phyloP scores from a whole-genome alignment of 441 rosid species.

The Eruca vesicaria region DNA sequence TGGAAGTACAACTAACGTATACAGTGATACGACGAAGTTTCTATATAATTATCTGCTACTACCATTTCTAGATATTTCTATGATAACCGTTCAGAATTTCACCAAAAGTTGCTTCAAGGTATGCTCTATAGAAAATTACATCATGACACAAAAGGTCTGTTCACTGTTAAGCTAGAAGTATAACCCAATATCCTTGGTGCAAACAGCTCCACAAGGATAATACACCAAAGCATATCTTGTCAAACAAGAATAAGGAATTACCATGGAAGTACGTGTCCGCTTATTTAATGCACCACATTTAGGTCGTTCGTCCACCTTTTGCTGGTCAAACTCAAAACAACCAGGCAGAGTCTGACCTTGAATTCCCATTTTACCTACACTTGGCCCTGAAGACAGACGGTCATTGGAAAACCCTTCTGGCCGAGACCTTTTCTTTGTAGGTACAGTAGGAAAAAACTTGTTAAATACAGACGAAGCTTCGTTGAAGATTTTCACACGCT shows the following conservation, averaged over 20 bases:
- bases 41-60: neutral
- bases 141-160: conserved; percentile 5
- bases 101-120: neutral
- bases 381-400: conserved; percentile 55
- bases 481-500: conserved; percentile 68
- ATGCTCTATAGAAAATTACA: conserved; percentile 16
- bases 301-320: conserved; percentile 69
- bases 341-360: conserved; percentile 61
- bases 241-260: conserved; percentile 64
- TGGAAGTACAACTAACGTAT: conserved; percentile 14
- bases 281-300: conserved; percentile 74
- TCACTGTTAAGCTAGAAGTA: conserved; percentile 13
- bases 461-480: conserved; percentile 85
- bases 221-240: conserved; percentile 22
- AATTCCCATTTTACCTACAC: conserved; percentile 70
- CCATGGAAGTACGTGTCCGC: conserved; percentile 93
- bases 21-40: conserved; percentile 1
- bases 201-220: conserved; percentile 7
- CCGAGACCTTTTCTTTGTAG: conserved; percentile 89
- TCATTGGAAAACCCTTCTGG: conserved; percentile 68
- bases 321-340: conserved; percentile 77
- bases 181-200: conserved; percentile 3
- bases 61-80: neutral
- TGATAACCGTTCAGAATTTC: neutral
- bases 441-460: conserved; percentile 75